phyloP scores from a whole-genome alignment of 371 early-diverging fungal genomes.

The Chytridiales sp. region DNA sequence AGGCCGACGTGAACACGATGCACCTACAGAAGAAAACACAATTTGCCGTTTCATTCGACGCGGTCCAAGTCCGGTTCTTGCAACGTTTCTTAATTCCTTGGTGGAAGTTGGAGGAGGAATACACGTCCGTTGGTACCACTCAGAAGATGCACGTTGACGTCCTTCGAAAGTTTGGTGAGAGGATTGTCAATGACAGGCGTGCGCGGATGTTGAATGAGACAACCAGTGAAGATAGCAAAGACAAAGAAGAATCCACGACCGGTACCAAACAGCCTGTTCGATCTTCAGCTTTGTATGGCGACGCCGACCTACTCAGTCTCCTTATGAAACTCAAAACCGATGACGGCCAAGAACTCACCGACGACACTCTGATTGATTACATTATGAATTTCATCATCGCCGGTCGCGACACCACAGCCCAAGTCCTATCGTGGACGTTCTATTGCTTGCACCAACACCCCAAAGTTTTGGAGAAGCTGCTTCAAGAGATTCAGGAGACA shows the following conservation, averaged over 20 bases:
- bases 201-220: no score
- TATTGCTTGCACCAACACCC: conserved; percentile 52
- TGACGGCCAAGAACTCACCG: conserved; percentile 33
- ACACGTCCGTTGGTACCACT: background rate
- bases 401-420: conserved; percentile 68
- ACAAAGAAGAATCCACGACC: no score
- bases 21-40: background rate
- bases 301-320: conserved; percentile 10
- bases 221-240: no score
- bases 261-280: no score
- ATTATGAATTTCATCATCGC: conserved; percentile 72
- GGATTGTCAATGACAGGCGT: conserved; percentile 8
- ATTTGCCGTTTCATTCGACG: conserved; percentile 24
- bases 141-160: conserved; percentile 3
- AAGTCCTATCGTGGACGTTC: conserved; percentile 67
- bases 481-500: conserved; percentile 46
- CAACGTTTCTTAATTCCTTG: conserved; percentile 15
- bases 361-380: conserved; percentile 61
- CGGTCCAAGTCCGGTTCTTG: conserved; percentile 14
- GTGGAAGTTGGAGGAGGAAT: conserved; percentile 22
- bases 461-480: conserved; percentile 43
- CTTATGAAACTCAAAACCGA: no score
- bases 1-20: conserved; percentile 16
- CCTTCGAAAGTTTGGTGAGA: conserved; percentile 12
- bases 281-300: no score